Evolutionary conservation across 345 rosid species (phyloP).

Genomic region (Hirschfeldia incana): DNA sequence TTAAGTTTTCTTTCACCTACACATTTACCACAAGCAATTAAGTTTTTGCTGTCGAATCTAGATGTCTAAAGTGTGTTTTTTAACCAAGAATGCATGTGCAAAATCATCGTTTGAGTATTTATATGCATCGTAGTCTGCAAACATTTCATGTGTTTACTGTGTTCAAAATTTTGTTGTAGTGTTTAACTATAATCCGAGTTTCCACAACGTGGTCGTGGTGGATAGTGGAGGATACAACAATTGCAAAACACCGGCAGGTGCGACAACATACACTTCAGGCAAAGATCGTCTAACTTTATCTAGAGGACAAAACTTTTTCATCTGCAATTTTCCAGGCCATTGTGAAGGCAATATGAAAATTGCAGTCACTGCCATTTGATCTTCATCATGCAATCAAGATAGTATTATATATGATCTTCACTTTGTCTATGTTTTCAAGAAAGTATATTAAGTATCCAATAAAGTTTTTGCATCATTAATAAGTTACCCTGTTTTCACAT

Average conservation of each 20-base stretch:
- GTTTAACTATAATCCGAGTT: slow-evolving; percentile 51
- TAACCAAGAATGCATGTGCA: not conserved
- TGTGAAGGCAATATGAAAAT: slow-evolving; percentile 58
- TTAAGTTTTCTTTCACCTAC: not conserved
- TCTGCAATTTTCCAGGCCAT: slow-evolving; percentile 46
- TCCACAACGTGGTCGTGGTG: slow-evolving; percentile 53
- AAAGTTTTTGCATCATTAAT: slow-evolving; percentile 7
- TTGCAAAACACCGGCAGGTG: slow-evolving; percentile 42
- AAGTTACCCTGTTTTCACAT: not conserved
- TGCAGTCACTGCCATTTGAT: slow-evolving; percentile 45
- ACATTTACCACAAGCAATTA: not conserved
- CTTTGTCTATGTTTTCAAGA: slow-evolving; percentile 6
- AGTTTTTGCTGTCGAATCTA: not conserved
- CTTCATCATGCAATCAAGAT: not conserved
- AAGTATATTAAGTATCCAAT: slow-evolving; percentile 4
- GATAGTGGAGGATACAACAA: slow-evolving; percentile 39
- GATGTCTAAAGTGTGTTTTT: not conserved
- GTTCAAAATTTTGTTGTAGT: slow-evolving; percentile 37
- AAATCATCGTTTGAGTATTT: not conserved
- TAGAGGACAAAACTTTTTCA: slow-evolving; percentile 54
- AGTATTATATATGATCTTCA: not conserved
- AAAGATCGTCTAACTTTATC: slow-evolving; percentile 52
- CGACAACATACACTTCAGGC: slow-evolving; percentile 45
- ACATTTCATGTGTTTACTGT: not conserved
- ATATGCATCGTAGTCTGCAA: not conserved